Conservation (phyloP, 2,329 filamentous ascomycete genomes). For the Clarireedia paspali region DNA sequence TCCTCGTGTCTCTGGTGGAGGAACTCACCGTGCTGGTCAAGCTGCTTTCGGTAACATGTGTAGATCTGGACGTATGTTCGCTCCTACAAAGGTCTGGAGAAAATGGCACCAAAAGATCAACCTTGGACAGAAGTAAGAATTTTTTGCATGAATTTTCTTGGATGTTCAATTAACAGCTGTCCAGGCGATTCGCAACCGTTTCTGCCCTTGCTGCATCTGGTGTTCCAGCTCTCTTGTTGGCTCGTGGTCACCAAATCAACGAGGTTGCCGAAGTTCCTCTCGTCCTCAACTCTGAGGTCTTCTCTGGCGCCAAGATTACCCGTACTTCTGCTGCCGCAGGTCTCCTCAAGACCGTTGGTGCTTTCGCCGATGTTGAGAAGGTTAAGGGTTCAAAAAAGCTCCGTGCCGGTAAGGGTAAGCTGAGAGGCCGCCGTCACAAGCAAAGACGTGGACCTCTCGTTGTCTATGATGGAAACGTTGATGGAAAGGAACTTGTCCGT, state of each 20-base stretch:
- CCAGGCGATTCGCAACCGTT: slow-evolving; percentile 89
- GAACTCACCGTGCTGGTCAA: slow-evolving; percentile 99
- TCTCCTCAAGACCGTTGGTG: slow-evolving; percentile 87
- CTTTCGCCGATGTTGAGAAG: slow-evolving; percentile 86
- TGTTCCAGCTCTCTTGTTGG: slow-evolving; percentile 87
- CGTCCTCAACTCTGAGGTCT: slow-evolving; percentile 85
- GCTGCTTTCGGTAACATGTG: slow-evolving; percentile 99
- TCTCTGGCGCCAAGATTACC: slow-evolving; percentile 69
- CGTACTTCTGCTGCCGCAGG: slow-evolving; percentile 84
- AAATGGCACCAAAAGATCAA: slow-evolving; percentile 99
- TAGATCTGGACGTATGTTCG: slow-evolving; percentile 99
- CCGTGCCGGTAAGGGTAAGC: slow-evolving; percentile 97
- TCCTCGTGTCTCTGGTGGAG: slow-evolving; percentile 99
- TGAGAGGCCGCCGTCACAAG: slow-evolving; percentile 91
- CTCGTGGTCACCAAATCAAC: slow-evolving; percentile 93
- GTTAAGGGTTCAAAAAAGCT: slow-evolving; percentile 95
- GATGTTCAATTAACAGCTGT: slow-evolving; percentile 18
- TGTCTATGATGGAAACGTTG: slow-evolving; percentile 92
- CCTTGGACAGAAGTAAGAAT: slow-evolving; percentile 81
- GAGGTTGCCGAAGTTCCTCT: slow-evolving; percentile 93
- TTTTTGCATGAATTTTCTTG: slow-evolving; percentile 1
- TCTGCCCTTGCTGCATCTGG: slow-evolving; percentile 96
- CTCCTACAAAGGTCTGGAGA: slow-evolving; percentile 99
- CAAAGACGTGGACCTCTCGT: slow-evolving; percentile 97
- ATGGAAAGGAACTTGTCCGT: slow-evolving; percentile 87